Conservation (phyloP, 164 flowering plant species). For the Liquidambar formosana region DNA sequence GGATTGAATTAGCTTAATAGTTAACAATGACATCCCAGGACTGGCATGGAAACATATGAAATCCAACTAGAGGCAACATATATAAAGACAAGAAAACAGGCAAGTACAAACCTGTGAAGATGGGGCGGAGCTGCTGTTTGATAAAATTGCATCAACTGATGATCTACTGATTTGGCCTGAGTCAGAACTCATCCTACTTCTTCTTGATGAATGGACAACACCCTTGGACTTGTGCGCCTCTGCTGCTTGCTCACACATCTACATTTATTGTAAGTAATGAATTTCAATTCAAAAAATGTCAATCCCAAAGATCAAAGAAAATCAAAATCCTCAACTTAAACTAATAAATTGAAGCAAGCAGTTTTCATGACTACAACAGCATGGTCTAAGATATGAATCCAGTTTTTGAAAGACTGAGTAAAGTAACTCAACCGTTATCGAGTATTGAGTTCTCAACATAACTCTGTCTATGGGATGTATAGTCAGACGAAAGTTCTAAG, state of each 20-base stretch:
- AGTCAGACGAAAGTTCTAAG: not conserved
- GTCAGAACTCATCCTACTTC: constrained; percentile 64
- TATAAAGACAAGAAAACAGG: not conserved
- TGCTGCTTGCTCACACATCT: constrained; percentile 98
- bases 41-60: not conserved
- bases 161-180: constrained; percentile 56
- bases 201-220: constrained; percentile 53
- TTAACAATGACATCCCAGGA: not conserved
- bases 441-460: not conserved
- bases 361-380: not conserved
- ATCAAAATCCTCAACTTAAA: not conserved
- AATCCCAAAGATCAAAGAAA: not conserved
- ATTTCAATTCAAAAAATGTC: not conserved
- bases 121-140: constrained; percentile 37
- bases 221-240: constrained; percentile 95
- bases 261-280: constrained; percentile 11
- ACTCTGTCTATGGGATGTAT: not conserved
- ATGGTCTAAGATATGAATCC: not conserved
- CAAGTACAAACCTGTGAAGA: constrained; percentile 53
- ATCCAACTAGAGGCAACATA: not conserved
- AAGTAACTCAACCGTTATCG: not conserved
- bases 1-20: not conserved
- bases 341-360: not conserved
- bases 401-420: not conserved
- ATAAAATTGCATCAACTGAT: constrained; percentile 81